These are phyloP conservation scores for Xylariales sp. DNA, from an alignment of 2,329 filamentous ascomycete species.

Conservation along the genomic window DNA sequence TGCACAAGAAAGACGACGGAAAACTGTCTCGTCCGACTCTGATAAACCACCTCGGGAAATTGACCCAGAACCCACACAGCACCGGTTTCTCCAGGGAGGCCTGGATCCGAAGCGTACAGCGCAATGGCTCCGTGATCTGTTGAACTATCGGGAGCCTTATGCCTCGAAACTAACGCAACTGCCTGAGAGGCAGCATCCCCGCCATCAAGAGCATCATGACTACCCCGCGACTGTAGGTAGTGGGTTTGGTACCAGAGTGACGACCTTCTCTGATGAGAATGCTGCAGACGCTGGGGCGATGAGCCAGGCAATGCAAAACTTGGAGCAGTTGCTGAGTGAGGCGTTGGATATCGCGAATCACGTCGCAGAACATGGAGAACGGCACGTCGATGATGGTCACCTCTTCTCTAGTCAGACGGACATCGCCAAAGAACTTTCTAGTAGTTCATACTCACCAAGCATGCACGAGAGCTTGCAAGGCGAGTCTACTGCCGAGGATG, in stretches of 20 bases:
- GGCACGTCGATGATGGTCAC: slow-evolving; percentile 19
- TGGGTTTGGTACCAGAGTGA: slow-evolving; percentile 15
- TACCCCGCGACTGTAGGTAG: slow-evolving; percentile 10
- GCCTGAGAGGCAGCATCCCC: slow-evolving; percentile 20
- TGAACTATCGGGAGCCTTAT: slow-evolving; percentile 16
- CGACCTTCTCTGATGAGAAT: slow-evolving; percentile 22
- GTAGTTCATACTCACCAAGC: slow-evolving; percentile 11
- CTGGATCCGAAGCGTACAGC: slow-evolving; percentile 17
- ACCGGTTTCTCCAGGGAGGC: too few species aligned
- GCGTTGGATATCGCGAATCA: slow-evolving; percentile 39
- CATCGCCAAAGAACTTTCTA: background rate
- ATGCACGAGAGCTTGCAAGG: slow-evolving; percentile 14
- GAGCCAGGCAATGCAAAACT: slow-evolving; percentile 26
- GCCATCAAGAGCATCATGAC: slow-evolving; percentile 16
- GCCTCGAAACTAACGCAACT: slow-evolving; percentile 19
- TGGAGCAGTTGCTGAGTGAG: slow-evolving; percentile 43
- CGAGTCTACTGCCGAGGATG: slow-evolving; percentile 13
- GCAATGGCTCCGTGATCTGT: slow-evolving; percentile 23
- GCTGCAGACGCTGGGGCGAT: slow-evolving; percentile 18
- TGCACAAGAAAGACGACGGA: too few species aligned
- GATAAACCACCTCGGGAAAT: too few species aligned
- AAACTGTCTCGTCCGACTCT: too few species aligned
- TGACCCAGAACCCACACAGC: too few species aligned
- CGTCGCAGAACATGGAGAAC: slow-evolving; percentile 28
- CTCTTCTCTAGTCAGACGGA: slow-evolving; percentile 5